These are phyloP conservation scores for Amylocarpus encephaloides DNA, from an alignment of 2,329 filamentous ascomycete species.

Conservation along the genomic window DNA sequence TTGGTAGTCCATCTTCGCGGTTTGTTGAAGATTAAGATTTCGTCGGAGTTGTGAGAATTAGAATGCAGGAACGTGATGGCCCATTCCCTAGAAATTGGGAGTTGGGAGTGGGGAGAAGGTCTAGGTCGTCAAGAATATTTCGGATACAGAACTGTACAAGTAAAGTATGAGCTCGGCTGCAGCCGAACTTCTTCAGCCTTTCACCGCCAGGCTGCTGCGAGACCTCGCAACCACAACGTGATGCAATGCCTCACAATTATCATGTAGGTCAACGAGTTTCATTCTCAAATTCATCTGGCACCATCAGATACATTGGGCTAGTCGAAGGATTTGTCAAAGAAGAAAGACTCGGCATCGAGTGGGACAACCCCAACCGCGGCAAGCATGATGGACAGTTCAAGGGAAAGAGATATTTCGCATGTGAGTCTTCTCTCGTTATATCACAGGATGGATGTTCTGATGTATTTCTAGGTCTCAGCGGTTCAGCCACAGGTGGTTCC, in stretches of 20 bases:
- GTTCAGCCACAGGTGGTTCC: slow-evolving; percentile 67
- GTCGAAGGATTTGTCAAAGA: slow-evolving; percentile 60
- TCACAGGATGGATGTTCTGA: neutral
- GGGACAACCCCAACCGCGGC: slow-evolving; percentile 80
- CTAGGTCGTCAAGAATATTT: slow-evolving; percentile 5
- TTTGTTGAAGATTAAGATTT: neutral
- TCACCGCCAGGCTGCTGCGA: slow-evolving; percentile 5
- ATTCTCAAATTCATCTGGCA: slow-evolving; percentile 71
- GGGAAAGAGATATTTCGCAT: slow-evolving; percentile 74
- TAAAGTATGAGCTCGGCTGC: slow-evolving; percentile 14
- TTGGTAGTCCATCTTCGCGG: slow-evolving; percentile 59
- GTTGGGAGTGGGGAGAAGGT: neutral
- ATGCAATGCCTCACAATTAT: slow-evolving; percentile 23
- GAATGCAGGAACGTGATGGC: neutral
- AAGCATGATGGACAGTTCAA: slow-evolving; percentile 86
- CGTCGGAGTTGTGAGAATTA: neutral
- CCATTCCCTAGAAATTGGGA: neutral
- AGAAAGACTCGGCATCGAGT: slow-evolving; percentile 92
- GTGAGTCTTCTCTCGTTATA: slow-evolving; percentile 42
- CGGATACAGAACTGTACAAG: no score
- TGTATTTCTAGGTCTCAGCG: slow-evolving; percentile 45
- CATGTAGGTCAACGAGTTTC: slow-evolving; percentile 71
- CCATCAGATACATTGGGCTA: slow-evolving; percentile 73
- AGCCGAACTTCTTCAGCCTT: slow-evolving; percentile 20
- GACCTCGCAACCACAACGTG: neutral